These are phyloP conservation scores for Pseudogymnoascus sp. DNA, from an alignment of 2,329 filamentous ascomycete species.

Conservation along the genomic window DNA sequence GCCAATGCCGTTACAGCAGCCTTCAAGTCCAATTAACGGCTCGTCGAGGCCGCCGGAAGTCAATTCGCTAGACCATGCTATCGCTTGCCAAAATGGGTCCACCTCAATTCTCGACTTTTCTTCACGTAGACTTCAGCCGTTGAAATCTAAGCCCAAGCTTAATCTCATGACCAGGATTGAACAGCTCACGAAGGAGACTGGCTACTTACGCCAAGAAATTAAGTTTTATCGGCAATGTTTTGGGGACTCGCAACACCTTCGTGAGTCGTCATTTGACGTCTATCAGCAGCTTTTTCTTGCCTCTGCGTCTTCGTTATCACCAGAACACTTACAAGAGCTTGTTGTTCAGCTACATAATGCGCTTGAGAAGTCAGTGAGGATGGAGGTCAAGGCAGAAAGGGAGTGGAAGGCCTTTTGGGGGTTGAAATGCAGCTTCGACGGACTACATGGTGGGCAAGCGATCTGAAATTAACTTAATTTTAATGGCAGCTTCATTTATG, in stretches of 20 bases:
- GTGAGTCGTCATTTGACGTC: slow-evolving; percentile 16
- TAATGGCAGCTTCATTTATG: neutral
- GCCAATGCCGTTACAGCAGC: neutral
- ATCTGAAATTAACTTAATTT: slow-evolving; percentile 1
- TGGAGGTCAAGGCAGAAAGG: slow-evolving; percentile 15
- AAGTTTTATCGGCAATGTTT: slow-evolving; percentile 18
- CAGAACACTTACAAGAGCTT: slow-evolving; percentile 12
- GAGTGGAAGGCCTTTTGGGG: slow-evolving; percentile 17
- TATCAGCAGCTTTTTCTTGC: slow-evolving; percentile 17
- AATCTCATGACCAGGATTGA: slow-evolving; percentile 12
- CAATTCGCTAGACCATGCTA: slow-evolving; percentile 15
- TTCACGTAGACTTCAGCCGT: slow-evolving; percentile 11
- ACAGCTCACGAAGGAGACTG: slow-evolving; percentile 17
- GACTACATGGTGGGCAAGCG: slow-evolving; percentile 8
- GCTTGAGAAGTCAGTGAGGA: slow-evolving; percentile 14
- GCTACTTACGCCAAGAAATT: slow-evolving; percentile 16
- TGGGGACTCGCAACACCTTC: slow-evolving; percentile 15
- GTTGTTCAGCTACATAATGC: slow-evolving; percentile 15
- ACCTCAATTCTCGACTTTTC: slow-evolving; percentile 16
- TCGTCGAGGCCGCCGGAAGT: slow-evolving; percentile 10
- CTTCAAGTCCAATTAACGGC: slow-evolving; percentile 1
- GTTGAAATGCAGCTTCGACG: slow-evolving; percentile 10
- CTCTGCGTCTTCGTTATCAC: slow-evolving; percentile 10
- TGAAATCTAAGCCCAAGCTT: slow-evolving; percentile 11
- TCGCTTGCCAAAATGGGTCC: slow-evolving; percentile 14